Evolutionary conservation across 345 rosid species (phyloP).

Genomic region (Firmiana major): DNA sequence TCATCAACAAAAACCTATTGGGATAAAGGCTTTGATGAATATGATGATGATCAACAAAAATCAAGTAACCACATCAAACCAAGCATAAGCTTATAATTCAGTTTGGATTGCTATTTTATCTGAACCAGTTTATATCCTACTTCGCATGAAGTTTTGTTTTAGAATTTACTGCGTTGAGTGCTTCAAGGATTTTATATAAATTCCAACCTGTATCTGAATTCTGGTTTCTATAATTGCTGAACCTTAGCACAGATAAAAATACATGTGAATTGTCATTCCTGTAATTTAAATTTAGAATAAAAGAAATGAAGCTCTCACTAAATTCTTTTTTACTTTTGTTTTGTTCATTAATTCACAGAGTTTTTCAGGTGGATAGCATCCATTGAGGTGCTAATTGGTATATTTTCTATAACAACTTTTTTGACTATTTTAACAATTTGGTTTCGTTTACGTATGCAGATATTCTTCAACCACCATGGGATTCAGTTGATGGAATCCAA

Average conservation of each 20-base stretch:
- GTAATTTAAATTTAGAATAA: background rate
- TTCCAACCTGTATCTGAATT: background rate
- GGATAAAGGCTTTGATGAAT: no score
- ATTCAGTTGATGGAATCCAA: constrained; percentile 17
- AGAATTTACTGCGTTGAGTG: background rate
- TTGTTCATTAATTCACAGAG: no score
- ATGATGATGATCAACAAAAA: no score
- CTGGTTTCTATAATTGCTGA: background rate
- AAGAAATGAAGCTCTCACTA: background rate
- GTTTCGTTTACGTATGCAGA: constrained; percentile 28
- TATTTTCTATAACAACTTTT: background rate
- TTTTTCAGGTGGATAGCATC: background rate
- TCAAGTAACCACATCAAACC: background rate
- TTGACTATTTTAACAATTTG: background rate
- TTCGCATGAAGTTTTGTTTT: background rate
- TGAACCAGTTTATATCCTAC: background rate
- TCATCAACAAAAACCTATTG: no score
- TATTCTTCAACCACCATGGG: constrained; percentile 15
- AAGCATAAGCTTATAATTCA: background rate
- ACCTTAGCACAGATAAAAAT: background rate
- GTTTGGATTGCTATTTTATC: background rate
- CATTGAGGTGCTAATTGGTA: background rate
- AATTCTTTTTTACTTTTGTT: no score
- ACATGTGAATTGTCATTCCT: no score
- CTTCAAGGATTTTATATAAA: background rate